phyloP scores from a whole-genome alignment of 2,329 filamentous ascomycete species.

The Ascochyta pisi region DNA sequence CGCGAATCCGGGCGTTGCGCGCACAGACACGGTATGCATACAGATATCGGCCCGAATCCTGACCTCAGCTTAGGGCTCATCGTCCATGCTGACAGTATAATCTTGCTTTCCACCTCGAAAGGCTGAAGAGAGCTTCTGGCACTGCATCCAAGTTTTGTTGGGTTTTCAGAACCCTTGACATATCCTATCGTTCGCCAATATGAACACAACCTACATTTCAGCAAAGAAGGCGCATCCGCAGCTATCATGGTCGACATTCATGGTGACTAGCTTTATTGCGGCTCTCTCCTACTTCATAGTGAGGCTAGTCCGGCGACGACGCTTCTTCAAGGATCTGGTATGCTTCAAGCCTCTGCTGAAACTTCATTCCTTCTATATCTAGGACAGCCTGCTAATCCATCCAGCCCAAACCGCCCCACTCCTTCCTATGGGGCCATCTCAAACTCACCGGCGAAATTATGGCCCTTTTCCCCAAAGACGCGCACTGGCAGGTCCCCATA shows the following conservation, averaged over 20 bases:
- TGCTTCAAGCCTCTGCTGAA: neutral
- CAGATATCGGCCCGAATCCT: neutral
- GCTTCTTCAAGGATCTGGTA: constrained; percentile 35
- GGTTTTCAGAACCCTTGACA: no score
- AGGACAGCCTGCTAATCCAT: neutral
- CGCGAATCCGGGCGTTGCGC: no score
- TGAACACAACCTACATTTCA: neutral
- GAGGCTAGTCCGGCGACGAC: constrained; percentile 30
- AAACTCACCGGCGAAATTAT: constrained; percentile 48
- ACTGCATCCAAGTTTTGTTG: neutral
- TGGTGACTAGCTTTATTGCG: constrained; percentile 19
- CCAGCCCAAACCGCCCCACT: constrained; percentile 52
- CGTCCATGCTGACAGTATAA: constrained; percentile 3
- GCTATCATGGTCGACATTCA: constrained; percentile 24
- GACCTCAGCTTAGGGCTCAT: neutral
- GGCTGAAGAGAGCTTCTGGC: neutral
- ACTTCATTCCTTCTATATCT: neutral
- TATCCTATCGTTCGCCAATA: neutral
- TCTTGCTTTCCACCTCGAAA: neutral
- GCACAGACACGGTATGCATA: no score
- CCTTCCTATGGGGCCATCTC: constrained; percentile 52
- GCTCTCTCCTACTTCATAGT: constrained; percentile 27
- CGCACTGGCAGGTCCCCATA: constrained; percentile 47
- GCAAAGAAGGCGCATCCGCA: constrained; percentile 4
- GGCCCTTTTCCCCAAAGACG: constrained; percentile 40